phyloP scores from a whole-genome alignment of 2,329 filamentous ascomycete species.

The Pseudogymnoascus sp. region DNA sequence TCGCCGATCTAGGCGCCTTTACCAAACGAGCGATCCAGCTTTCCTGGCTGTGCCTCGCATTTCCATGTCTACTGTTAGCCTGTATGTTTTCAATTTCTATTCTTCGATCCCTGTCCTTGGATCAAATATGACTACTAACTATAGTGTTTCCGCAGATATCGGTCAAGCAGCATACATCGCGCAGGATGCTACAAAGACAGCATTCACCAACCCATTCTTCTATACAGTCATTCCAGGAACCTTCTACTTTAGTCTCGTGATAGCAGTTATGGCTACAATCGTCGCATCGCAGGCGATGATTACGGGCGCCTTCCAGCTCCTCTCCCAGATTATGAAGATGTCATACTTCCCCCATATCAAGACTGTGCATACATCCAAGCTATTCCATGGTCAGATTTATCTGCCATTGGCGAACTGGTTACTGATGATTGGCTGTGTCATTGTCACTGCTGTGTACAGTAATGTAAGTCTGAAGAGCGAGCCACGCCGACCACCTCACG shows the following conservation, averaged over 20 bases:
- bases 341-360: conserved; percentile 69
- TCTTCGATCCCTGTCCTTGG: neutral
- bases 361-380: conserved; percentile 61
- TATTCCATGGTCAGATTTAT: conserved; percentile 68
- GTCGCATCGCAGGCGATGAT: conserved; percentile 76
- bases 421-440: conserved; percentile 66
- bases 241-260: conserved; percentile 59
- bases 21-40: conserved; percentile 62
- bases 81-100: conserved; percentile 17
- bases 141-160: conserved; percentile 52
- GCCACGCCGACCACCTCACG: neutral
- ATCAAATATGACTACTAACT: neutral
- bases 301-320: conserved; percentile 61
- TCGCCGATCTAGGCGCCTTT: conserved; percentile 72
- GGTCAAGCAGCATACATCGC: conserved; percentile 70
- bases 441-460: conserved; percentile 67
- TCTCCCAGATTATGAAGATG: conserved; percentile 66
- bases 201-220: conserved; percentile 68
- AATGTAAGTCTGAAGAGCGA: conserved; percentile 39
- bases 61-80: conserved; percentile 52
- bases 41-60: conserved; percentile 61
- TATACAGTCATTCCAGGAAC: conserved; percentile 59
- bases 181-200: conserved; percentile 41
- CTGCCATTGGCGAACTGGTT: conserved; percentile 71
- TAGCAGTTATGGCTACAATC: conserved; percentile 63